Base-by-base conservation (phyloP, 257 asterid species). In the Salvia hispanica region DNA sequence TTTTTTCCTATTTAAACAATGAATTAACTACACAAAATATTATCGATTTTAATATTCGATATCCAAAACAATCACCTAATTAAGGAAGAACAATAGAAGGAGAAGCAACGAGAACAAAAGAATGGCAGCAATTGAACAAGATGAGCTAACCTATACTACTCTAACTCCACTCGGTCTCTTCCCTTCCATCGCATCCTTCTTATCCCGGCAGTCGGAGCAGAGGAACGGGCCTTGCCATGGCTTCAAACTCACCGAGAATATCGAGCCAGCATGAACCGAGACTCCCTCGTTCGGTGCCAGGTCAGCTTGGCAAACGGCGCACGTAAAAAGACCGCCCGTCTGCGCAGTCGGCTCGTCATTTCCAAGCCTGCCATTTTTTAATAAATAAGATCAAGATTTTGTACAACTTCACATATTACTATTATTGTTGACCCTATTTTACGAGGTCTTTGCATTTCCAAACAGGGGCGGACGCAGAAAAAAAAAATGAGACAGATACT, bases 151-250 rank as follows among this genome's bases (percentile, higher is more conserved):
- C 67, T 69, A 77, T 2, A 58, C 69, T 64, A 77, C 78, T 73
- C 43, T 77, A 54, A 77, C 70, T 51, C 82, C 78, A 64, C 82
- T 77, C 36, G 78, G 78, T 14, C 82, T 67, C 71, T 73, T 73
- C 25, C 82, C 82, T 77, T 77, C 96, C 96, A 92, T 84, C 58
- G 95, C 96, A 4, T 92, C 95, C 75, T 87, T 87, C 86, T 92
- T 92, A 53, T 81, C 68, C 5, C 83, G 84, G 31, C 96, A 89
- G 31, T 79, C 95, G 2, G 73, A 83, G 64, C 98, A 92, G 0
- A 92, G 88, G 71, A 92, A 92, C 14, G 96, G 98, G 9, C 95
- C 95, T 83, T 89, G 84, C 96, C 98, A 91, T 0, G 94, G 98
- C 74, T 74, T 85, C 11, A 96, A 76, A 81, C 90, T 81, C 62